These are phyloP conservation scores for Linnemannia exigua DNA, from an alignment of 192 early-diverging fungal genomes.

Conservation along the genomic window DNA sequence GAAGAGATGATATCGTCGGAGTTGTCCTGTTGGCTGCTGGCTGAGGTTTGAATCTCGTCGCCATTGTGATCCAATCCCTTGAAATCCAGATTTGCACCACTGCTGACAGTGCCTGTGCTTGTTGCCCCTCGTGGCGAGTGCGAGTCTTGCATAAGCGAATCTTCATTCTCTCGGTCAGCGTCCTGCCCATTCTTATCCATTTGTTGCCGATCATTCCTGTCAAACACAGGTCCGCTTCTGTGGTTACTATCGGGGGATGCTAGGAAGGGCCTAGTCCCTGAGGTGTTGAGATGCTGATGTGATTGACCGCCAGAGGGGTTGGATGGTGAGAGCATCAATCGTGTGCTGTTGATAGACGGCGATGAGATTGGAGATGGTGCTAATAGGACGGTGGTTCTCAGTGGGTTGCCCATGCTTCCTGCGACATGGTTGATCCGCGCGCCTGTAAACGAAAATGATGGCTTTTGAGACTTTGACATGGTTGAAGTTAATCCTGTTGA, in stretches of 20 bases:
- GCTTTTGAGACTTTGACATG: not conserved
- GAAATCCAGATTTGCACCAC: not conserved
- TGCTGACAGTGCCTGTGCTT: no score
- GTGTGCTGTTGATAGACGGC: conserved; percentile 15
- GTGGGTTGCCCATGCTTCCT: conserved; percentile 4
- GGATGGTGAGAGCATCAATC: conserved; percentile 20
- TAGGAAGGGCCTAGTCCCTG: conserved; percentile 16
- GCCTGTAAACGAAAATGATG: conserved; percentile 11
- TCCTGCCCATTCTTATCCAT: conserved; percentile 4
- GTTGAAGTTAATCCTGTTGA: conserved; percentile 1
- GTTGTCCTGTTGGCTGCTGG: not conserved
- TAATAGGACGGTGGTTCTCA: conserved; percentile 33
- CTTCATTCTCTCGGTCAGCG: conserved; percentile 15
- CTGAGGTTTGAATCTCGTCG: not conserved
- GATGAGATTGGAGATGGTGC: conserved; percentile 42
- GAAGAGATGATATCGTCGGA: not conserved
- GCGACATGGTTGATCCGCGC: not conserved
- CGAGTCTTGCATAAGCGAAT: conserved; percentile 20
- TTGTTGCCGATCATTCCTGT: not conserved
- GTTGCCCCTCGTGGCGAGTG: not conserved
- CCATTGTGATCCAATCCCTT: conserved; percentile 35
- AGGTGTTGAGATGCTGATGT: not conserved
- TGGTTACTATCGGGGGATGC: conserved; percentile 9
- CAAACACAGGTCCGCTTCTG: not conserved
- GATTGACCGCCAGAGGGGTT: not conserved